Conservation (phyloP, 2,329 filamentous ascomycete genomes). For the Chaetomiaceae sp. region DNA sequence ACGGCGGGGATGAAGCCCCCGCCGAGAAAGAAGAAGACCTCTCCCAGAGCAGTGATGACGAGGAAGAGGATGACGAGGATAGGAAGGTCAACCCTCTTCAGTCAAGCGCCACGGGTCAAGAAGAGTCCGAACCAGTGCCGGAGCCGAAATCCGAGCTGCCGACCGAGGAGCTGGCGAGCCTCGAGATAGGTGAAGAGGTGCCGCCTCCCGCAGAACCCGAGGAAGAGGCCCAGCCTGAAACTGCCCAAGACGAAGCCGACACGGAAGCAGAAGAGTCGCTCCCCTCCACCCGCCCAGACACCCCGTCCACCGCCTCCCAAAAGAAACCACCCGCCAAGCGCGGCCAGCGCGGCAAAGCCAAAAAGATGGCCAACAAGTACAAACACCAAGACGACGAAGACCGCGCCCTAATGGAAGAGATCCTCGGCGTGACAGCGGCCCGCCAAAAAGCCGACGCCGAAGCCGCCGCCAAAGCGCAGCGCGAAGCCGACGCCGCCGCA, state of each 20-base stretch:
- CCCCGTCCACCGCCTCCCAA: conserved; percentile 27
- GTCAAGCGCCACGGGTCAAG: conserved; percentile 25
- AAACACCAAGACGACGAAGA: conserved; percentile 94
- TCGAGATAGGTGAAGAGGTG: conserved; percentile 17
- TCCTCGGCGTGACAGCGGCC: conserved; percentile 74
- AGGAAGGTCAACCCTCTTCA: conserved; percentile 35
- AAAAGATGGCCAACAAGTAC: conserved; percentile 86
- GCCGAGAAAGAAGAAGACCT: conserved; percentile 24
- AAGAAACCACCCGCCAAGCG: conserved; percentile 55
- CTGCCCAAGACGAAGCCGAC: conserved; percentile 30
- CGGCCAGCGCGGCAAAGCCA: conserved; percentile 76
- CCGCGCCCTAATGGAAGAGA: conserved; percentile 70
- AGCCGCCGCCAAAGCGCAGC: conserved; percentile 59
- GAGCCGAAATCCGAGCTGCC: conserved; percentile 13
- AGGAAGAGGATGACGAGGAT: conserved; percentile 29
- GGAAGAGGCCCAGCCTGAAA: conserved; percentile 1
- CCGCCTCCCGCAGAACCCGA: conserved; percentile 17
- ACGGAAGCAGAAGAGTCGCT: conserved; percentile 30
- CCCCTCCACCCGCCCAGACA: conserved; percentile 28
- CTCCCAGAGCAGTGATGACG: conserved; percentile 27
- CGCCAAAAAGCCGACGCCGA: conserved; percentile 65
- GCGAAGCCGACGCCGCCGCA: conserved; percentile 67
- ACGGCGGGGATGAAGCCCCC: not conserved
- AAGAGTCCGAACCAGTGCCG: conserved; percentile 15
- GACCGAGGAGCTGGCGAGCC: conserved; percentile 24